A percentile compares a stretch with the other conserved stretches of the same genome.
These are phyloP conservation scores for Chlamydomonas incerta DNA, from an alignment of 139 green algal species.

Conservation along the genomic window DNA sequence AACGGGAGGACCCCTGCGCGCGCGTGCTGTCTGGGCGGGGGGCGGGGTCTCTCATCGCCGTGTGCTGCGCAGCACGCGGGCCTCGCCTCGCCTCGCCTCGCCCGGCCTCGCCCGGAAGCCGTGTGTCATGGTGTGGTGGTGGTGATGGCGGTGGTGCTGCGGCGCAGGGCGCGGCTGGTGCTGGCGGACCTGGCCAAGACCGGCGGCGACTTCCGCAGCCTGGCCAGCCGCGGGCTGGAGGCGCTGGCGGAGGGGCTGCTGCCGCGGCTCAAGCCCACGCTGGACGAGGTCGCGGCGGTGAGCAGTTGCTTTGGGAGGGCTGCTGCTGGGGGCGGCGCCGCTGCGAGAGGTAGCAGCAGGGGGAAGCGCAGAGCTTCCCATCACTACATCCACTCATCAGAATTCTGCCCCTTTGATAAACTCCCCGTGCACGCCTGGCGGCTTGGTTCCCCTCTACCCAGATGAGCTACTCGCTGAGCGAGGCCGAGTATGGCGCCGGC, in stretches of 20 bases:
- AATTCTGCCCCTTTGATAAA: not conserved
- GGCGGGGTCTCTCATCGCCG: too few relatives aligned
- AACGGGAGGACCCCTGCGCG: too few relatives aligned
- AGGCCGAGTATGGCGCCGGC: conserved; percentile 77
- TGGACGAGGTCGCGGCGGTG: conserved; percentile 79
- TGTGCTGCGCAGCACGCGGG: too few relatives aligned
- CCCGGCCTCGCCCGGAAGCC: not conserved
- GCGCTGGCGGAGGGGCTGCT: conserved; percentile 78
- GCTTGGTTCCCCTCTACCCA: conserved; percentile 17
- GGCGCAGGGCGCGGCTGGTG: conserved; percentile 45
- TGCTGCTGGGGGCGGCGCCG: too few relatives aligned
- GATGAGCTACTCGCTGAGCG: conserved; percentile 81
- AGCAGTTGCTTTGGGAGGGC: too few relatives aligned
- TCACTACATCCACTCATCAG: too few relatives aligned
- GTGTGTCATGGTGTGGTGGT: too few relatives aligned
- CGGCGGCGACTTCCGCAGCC: conserved; percentile 69
- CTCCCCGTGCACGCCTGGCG: not conserved
- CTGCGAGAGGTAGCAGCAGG: too few relatives aligned
- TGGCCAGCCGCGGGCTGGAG: conserved; percentile 74
- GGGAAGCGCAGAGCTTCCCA: too few relatives aligned
- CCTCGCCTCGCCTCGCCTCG: too few relatives aligned
- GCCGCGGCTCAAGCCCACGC: conserved; percentile 68
- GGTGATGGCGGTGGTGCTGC: too few relatives aligned
- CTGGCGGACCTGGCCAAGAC: conserved; percentile 90
- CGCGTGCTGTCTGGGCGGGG: too few relatives aligned